phyloP scores from a whole-genome alignment of 192 early-diverging fungal genomes.

The Cladochytrium replicatum region DNA sequence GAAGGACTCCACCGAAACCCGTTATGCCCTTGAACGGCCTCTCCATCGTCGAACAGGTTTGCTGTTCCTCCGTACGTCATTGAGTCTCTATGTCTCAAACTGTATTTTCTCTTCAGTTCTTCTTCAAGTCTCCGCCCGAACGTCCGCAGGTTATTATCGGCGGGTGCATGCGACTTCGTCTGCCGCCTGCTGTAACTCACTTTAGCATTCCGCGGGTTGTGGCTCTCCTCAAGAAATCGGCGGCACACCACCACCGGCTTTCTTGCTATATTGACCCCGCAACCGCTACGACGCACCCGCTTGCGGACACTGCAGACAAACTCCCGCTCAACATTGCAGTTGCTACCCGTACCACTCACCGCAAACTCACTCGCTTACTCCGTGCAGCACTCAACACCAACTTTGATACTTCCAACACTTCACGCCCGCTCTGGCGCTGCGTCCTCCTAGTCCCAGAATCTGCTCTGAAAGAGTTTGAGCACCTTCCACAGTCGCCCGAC shows the following conservation, averaged over 20 bases:
- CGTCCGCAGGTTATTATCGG: not conserved
- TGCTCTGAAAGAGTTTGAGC: not conserved
- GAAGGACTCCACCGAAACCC: too few species aligned
- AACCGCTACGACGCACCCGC: not conserved
- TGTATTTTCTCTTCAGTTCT: slow-evolving; percentile 21
- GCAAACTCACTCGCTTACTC: not conserved
- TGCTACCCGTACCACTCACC: not conserved
- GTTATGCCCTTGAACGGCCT: not conserved
- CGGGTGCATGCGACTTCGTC: not conserved
- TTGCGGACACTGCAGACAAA: not conserved
- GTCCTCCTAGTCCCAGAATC: not conserved
- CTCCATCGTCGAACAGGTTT: not conserved
- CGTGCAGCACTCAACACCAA: not conserved
- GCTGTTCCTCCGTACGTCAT: too few species aligned
- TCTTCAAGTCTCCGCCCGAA: not conserved
- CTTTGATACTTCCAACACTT: not conserved
- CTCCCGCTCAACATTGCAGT: not conserved
- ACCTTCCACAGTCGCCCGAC: not conserved
- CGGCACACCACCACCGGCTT: not conserved
- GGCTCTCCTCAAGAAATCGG: not conserved
- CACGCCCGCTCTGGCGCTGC: not conserved
- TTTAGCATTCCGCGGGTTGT: not conserved
- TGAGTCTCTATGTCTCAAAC: too few species aligned
- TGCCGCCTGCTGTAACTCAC: not conserved
- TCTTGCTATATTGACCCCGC: not conserved